Evolutionary conservation across 169 alveolate species (phyloP), one percentile per base, ranked within the genome.

Genomic region (Plasmodium cynomolgi): DNA sequence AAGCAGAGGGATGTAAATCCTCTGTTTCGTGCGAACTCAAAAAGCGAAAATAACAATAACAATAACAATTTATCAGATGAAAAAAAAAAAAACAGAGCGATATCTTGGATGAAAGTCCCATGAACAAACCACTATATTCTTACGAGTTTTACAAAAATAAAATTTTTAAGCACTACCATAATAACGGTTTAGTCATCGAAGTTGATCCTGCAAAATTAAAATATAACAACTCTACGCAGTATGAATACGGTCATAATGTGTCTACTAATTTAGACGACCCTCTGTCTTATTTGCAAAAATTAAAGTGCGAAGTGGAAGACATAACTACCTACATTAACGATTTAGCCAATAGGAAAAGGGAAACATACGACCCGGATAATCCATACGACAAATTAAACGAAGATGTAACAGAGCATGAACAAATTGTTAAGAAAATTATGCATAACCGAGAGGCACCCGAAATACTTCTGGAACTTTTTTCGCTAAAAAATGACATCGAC

Each of bases 271-370:
- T 68, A 77, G 68, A 79, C 6, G 94, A 90, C 83, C 94, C 94
- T 34, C 34, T 90, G 50, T 26, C 72, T 56, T 90, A 90, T 90
- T 56, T 90, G 72, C 88, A 90, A 79, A 90, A 90, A 41, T 90
- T 90, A 58, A 90, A 90, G 34, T 90, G 94, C 47, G 94, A 90
- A 90, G 83, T 90, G 17, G 94, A 90, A 26, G 94, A 90, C 73
- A 80, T 90, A 33, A 80, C 74, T 34, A 5, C 44, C 71, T 90
- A 90, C 72, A 90, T 90, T 68, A 58, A 54, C 72, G 85, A 85
- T 13, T 71, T 84, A 84, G 84, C 86, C n/a, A 84, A 73, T 20
- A 77, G 20, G n/a, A 62, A 20, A 39, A 41, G 47, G 15, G 88
- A 74, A 86, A 3, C 23, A 15, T 47, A 9, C 23, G 23, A 74